Percentiles rank a stretch among this genome's conserved stretches.
Evolutionary conservation across 2,329 filamentous ascomycete species (phyloP).

Genomic region (Thelonectria olida): DNA sequence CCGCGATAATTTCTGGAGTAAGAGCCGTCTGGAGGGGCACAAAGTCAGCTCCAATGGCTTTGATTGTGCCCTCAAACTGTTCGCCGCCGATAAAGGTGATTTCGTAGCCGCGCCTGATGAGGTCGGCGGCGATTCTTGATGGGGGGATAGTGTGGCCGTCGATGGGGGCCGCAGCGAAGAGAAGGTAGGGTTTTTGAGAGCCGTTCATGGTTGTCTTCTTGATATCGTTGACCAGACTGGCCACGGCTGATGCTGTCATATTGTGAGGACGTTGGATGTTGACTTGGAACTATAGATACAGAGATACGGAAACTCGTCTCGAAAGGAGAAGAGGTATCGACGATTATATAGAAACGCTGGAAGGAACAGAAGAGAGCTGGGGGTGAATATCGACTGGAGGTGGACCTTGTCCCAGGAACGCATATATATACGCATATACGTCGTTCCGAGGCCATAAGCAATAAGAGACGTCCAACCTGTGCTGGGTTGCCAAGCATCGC

Average conservation of each 20-base stretch:
- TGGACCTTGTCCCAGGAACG: background rate
- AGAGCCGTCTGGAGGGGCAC: slow-evolving; percentile 29
- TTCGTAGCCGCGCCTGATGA: slow-evolving; percentile 51
- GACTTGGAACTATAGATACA: background rate
- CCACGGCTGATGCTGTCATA: background rate
- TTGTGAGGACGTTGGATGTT: background rate
- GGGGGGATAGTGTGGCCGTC: slow-evolving; percentile 45
- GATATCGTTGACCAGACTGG: slow-evolving; percentile 12
- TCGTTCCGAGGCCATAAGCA: background rate
- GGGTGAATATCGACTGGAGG: background rate
- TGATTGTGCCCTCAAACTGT: slow-evolving; percentile 46
- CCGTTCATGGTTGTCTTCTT: slow-evolving; percentile 5
- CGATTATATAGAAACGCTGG: background rate
- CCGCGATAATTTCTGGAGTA: slow-evolving; percentile 29
- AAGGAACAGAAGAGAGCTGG: no score
- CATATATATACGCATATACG: background rate
- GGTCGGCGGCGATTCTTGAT: slow-evolving; percentile 46
- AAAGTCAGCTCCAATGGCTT: slow-evolving; percentile 50
- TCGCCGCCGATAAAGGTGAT: slow-evolving; percentile 52
- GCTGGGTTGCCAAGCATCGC: no score
- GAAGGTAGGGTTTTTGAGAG: slow-evolving; percentile 40
- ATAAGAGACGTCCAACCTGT: background rate
- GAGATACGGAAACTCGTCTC: background rate
- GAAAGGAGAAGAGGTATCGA: background rate
- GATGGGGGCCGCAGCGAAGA: slow-evolving; percentile 40